Conservation (phyloP, 441 rosid genomes). For the Bocquillonia castaneifolia region DNA sequence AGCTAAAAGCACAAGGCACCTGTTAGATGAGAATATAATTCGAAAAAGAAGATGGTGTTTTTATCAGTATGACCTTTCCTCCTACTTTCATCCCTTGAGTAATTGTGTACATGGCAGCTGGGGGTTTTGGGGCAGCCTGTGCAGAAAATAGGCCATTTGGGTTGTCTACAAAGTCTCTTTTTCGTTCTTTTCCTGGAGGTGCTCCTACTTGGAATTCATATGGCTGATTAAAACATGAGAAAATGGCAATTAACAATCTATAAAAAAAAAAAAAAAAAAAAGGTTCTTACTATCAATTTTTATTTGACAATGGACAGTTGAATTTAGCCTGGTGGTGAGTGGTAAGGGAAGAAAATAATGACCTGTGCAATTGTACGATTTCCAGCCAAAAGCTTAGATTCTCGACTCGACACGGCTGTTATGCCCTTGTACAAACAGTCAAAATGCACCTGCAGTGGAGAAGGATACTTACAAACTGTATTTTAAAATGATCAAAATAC, state of each 20-base stretch:
- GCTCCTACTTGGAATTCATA: constrained; percentile 85
- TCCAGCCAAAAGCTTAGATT: constrained; percentile 89
- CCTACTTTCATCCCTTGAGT: constrained; percentile 90
- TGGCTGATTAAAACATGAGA: constrained; percentile 39
- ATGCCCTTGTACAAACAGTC: constrained; percentile 75
- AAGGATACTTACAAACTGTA: neutral
- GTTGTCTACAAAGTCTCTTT: constrained; percentile 74
- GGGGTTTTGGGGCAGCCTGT: constrained; percentile 95
- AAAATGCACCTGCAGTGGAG: constrained; percentile 66
- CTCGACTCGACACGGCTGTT: constrained; percentile 81
- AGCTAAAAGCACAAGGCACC: neutral
- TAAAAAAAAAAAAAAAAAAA: too few species aligned
- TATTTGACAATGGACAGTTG: too few species aligned
- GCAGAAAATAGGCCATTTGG: constrained; percentile 94
- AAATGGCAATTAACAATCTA: constrained; percentile 6
- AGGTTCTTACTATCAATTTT: neutral
- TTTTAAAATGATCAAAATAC: neutral
- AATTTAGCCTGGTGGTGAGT: too few species aligned
- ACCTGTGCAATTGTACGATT: constrained; percentile 84
- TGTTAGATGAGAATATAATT: neutral
- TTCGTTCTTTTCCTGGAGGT: constrained; percentile 78
- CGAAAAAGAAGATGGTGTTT: neutral
- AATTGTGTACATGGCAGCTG: constrained; percentile 73
- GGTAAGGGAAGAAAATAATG: constrained; percentile 18
- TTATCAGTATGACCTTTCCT: constrained; percentile 81